Evolutionary conservation across 1,139 yeast genomes (phyloP).

Genomic region (Blastobotrys petasosporus): DNA sequence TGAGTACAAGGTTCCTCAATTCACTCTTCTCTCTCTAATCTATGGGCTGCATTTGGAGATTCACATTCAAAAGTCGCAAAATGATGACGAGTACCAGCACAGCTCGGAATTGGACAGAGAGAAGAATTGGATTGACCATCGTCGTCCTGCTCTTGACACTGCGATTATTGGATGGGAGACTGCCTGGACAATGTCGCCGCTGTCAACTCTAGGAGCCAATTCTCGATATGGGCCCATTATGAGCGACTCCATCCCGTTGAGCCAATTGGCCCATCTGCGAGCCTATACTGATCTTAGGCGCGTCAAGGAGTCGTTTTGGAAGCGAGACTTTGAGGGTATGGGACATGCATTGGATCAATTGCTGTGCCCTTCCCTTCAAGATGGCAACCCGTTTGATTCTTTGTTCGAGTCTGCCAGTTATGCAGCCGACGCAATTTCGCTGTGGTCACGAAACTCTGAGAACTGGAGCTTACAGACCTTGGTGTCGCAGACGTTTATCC

Average conservation of each 20-base stretch:
- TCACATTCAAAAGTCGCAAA: constrained; percentile 30
- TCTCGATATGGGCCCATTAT: constrained; percentile 36
- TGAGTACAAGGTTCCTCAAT: constrained; percentile 33
- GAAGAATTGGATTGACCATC: constrained; percentile 24
- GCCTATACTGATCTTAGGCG: constrained; percentile 30
- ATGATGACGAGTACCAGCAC: neutral
- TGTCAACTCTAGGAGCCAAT: constrained; percentile 35
- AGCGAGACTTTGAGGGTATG: constrained; percentile 34
- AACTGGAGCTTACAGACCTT: constrained; percentile 32
- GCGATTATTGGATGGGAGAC: constrained; percentile 37
- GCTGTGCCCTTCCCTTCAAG: constrained; percentile 18
- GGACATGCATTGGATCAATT: constrained; percentile 30
- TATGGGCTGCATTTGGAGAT: constrained; percentile 70
- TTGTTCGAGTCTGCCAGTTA: constrained; percentile 36
- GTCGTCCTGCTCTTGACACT: constrained; percentile 25
- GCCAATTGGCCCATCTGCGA: constrained; percentile 36
- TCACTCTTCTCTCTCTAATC: constrained; percentile 56
- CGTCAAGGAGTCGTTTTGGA: constrained; percentile 35
- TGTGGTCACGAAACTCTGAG: constrained; percentile 37
- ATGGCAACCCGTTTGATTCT: constrained; percentile 25
- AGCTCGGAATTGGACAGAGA: constrained; percentile 11
- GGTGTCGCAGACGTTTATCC: constrained; percentile 34
- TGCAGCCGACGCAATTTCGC: constrained; percentile 36
- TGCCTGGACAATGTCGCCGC: constrained; percentile 36
- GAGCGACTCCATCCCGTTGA: constrained; percentile 38